phyloP scores from a whole-genome alignment of 805 yeast genomes.

The Kuraishia cidri region DNA sequence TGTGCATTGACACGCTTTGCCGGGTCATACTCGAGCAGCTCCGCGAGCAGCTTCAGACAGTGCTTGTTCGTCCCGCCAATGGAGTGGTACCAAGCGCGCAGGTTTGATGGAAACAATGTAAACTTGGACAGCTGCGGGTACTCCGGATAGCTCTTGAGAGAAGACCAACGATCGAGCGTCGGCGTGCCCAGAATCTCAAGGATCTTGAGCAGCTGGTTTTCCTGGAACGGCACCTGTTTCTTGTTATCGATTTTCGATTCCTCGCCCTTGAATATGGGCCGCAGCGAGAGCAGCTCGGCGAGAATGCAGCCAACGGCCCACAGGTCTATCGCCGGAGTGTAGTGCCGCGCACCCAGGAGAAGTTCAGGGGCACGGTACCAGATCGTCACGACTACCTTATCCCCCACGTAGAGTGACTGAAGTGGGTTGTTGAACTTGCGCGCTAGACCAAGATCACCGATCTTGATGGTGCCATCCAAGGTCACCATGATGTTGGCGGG shows the following conservation, averaged over 20 bases:
- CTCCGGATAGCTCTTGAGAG: slow-evolving; percentile 77
- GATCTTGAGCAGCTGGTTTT: slow-evolving; percentile 84
- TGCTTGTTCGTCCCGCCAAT: slow-evolving; percentile 67
- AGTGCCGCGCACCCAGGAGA: slow-evolving; percentile 83
- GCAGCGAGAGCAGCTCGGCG: slow-evolving; percentile 79
- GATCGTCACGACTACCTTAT: slow-evolving; percentile 92
- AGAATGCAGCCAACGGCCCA: slow-evolving; percentile 97
- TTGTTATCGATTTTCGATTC: slow-evolving; percentile 94
- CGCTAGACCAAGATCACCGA: slow-evolving; percentile 92
- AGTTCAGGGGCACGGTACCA: slow-evolving; percentile 97
- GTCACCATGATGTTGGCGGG: slow-evolving; percentile 98
- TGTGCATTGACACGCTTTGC: slow-evolving; percentile 68
- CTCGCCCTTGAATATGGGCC: slow-evolving; percentile 96
- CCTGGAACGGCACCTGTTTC: slow-evolving; percentile 89
- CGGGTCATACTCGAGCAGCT: slow-evolving; percentile 78
- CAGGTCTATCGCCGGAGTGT: slow-evolving; percentile 84
- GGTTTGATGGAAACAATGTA: slow-evolving; percentile 55
- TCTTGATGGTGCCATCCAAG: slow-evolving; percentile 81
- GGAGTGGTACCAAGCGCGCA: slow-evolving; percentile 80
- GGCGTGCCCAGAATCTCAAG: slow-evolving; percentile 95
- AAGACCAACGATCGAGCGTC: slow-evolving; percentile 67
- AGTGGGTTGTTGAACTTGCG: slow-evolving; percentile 80
- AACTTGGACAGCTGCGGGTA: slow-evolving; percentile 53
- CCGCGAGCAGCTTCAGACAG: slow-evolving; percentile 57
- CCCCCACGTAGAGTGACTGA: slow-evolving; percentile 84